phyloP scores from a whole-genome alignment of 352 stramenopile species.

The Aphanomyces stellatus region DNA sequence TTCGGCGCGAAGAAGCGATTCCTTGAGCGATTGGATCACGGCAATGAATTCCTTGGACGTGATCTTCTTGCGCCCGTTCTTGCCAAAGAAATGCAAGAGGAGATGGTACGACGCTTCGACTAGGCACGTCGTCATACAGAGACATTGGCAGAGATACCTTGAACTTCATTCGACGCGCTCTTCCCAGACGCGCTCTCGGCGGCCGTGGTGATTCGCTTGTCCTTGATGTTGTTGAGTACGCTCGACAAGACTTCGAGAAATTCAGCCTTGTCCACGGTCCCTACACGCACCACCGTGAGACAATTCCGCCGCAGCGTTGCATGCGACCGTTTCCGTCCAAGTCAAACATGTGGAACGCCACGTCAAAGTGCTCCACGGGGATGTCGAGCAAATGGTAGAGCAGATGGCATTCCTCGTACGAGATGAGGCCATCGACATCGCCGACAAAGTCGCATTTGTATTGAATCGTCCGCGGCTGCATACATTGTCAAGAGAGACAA shows the following conservation, averaged over 20 bases:
- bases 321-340: constrained; percentile 48
- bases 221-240: constrained; percentile 28
- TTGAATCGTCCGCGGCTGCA: constrained; percentile 38
- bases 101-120: constrained; percentile 38
- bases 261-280: constrained; percentile 55
- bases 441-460: constrained; percentile 71
- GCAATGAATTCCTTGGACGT: constrained; percentile 39
- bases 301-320: not conserved
- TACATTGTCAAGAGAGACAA: not conserved
- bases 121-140: not conserved
- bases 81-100: constrained; percentile 56
- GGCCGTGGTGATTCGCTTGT: not conserved
- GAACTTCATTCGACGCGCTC: constrained; percentile 23
- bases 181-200: not conserved
- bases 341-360: constrained; percentile 78
- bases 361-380: constrained; percentile 63
- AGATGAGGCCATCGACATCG: constrained; percentile 58
- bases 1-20: constrained; percentile 52
- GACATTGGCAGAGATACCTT: constrained; percentile 23
- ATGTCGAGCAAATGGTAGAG: constrained; percentile 73
- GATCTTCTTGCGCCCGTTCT: constrained; percentile 47
- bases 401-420: constrained; percentile 73
- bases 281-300: not conserved
- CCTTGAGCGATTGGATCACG: constrained; percentile 42
- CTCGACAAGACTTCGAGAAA: constrained; percentile 69